Evolutionary conservation across 163 green algal species (phyloP).

Genomic region (Coccomyxa subellipsoidea): DNA sequence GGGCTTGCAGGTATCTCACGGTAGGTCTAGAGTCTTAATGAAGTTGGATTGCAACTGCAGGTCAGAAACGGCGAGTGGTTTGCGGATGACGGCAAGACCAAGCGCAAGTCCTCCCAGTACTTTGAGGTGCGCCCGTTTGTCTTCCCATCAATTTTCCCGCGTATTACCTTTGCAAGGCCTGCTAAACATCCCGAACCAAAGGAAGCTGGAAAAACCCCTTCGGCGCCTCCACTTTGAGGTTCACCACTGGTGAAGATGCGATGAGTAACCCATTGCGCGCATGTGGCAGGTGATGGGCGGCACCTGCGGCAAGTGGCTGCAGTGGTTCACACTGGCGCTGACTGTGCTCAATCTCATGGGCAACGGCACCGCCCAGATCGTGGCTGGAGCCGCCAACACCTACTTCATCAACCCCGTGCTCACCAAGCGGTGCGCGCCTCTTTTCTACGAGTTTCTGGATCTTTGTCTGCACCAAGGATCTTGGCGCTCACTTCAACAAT

Average conservation of each 20-base stretch:
- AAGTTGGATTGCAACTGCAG: neutral
- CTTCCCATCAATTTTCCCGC: too few species aligned
- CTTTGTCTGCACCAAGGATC: too few species aligned
- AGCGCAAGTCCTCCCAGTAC: neutral
- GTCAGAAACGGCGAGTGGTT: neutral
- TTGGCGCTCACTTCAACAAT: too few species aligned
- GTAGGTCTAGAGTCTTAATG: too few species aligned
- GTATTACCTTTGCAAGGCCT: too few species aligned
- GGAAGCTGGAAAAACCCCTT: too few species aligned
- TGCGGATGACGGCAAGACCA: neutral
- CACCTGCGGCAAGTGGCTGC: neutral
- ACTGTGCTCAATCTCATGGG: neutral
- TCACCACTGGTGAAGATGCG: neutral
- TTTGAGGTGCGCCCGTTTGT: neutral
- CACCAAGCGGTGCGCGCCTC: neutral
- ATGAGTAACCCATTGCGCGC: too few species aligned
- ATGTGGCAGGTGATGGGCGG: neutral
- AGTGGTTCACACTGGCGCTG: neutral
- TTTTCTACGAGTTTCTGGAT: too few species aligned
- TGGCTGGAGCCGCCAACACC: neutral
- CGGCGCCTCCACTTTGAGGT: too few species aligned
- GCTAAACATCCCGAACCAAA: too few species aligned
- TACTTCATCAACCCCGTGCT: constrained; percentile 5
- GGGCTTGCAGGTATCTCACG: too few species aligned
- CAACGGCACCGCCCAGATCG: neutral